These are phyloP conservation scores for Phaeosphaeria sp. DNA, from an alignment of 2,329 filamentous ascomycete genomes.

Conservation along the genomic window DNA sequence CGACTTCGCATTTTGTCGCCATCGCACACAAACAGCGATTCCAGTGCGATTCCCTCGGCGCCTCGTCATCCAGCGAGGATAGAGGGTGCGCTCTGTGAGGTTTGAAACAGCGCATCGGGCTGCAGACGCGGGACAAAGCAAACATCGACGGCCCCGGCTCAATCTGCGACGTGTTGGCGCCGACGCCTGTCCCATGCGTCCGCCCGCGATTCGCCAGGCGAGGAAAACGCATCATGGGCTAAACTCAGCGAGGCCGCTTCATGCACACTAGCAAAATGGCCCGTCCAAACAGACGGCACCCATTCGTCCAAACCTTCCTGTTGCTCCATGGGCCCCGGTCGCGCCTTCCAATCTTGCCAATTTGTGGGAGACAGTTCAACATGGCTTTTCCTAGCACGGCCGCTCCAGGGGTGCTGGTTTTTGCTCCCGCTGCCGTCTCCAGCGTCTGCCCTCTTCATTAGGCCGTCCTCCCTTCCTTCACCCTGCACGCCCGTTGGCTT, in stretches of 20 bases:
- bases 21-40: not conserved
- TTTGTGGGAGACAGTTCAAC: conserved; percentile 35
- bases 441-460: conserved; percentile 32
- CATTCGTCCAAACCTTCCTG: conserved; percentile 25
- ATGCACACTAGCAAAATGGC: conserved; percentile 6
- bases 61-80: not conserved
- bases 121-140: conserved; percentile 15
- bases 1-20: conserved; percentile 3
- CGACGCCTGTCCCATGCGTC: conserved; percentile 11
- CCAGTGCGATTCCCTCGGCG: not conserved
- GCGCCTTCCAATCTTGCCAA: conserved; percentile 38
- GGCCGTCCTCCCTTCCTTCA: conserved; percentile 34
- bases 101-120: conserved; percentile 34
- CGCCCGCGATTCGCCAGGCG: conserved; percentile 18
- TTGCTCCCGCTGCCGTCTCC: conserved; percentile 17
- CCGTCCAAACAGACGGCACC: conserved; percentile 14
- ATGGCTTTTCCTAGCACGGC: conserved; percentile 24
- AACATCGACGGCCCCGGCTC: conserved; percentile 9
- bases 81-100: conserved; percentile 8
- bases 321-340: conserved; percentile 28
- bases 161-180: conserved; percentile 35
- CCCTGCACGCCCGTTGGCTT: conserved; percentile 33
- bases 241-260: conserved; percentile 18
- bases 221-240: conserved; percentile 25
- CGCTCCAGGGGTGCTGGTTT: conserved; percentile 25